These are phyloP conservation scores for Cephalotrichum gorgonifer DNA, from an alignment of 2,329 filamentous ascomycete species.

Conservation along the genomic window DNA sequence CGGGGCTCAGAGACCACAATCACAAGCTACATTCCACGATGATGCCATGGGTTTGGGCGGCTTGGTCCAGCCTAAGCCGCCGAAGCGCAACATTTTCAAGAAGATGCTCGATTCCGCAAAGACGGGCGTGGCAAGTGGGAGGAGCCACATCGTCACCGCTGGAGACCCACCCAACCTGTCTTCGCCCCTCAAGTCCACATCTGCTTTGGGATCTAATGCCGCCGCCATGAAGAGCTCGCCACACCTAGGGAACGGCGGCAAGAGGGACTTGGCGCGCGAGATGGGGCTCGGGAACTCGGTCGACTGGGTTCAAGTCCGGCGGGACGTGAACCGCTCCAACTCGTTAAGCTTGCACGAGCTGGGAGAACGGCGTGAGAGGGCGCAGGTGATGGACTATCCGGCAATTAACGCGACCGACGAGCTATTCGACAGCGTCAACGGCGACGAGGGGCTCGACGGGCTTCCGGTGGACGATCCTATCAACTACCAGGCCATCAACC, in stretches of 20 bases:
- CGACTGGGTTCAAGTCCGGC: constrained; percentile 95
- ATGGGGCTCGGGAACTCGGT: constrained; percentile 54
- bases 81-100: constrained; percentile 86
- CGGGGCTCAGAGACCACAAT: constrained; percentile 45
- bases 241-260: background rate
- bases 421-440: constrained; percentile 72
- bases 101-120: constrained; percentile 92
- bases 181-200: constrained; percentile 30
- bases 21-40: constrained; percentile 54
- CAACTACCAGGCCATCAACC: constrained; percentile 70
- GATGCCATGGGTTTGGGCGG: constrained; percentile 67
- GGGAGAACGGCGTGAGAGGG: constrained; percentile 74
- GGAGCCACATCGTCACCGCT: constrained; percentile 69
- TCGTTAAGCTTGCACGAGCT: constrained; percentile 84
- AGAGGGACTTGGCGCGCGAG: constrained; percentile 48
- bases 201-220: background rate
- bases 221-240: constrained; percentile 2
- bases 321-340: constrained; percentile 92
- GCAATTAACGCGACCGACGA: constrained; percentile 85
- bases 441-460: constrained; percentile 82
- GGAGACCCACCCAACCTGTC: constrained; percentile 26
- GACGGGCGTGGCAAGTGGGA: constrained; percentile 80
- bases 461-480: constrained; percentile 71
- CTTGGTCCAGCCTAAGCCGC: constrained; percentile 62
- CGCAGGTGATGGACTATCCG: constrained; percentile 87